Evolutionary conservation across 2,329 filamentous ascomycete genomes (phyloP).

Genomic region (Epichloe aotearoae): DNA sequence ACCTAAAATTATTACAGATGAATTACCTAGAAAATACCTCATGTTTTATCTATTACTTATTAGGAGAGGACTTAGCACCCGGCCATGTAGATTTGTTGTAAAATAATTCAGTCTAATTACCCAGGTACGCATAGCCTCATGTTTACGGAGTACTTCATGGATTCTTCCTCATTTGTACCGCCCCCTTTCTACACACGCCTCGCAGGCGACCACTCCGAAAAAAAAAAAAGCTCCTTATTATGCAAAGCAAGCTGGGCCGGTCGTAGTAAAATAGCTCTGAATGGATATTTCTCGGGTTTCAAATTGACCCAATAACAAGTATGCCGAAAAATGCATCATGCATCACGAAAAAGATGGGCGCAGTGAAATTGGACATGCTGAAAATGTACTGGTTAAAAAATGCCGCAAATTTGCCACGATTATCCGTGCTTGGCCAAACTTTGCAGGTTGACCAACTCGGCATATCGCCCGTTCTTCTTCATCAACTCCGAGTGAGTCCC

Average conservation of each 20-base stretch:
- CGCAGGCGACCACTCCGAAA: too few species aligned
- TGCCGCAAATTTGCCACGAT: background rate
- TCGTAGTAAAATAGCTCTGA: background rate
- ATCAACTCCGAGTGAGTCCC: conserved; percentile 68
- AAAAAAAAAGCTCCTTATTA: background rate
- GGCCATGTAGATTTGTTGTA: too few species aligned
- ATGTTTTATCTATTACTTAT: too few species aligned
- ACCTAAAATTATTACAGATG: too few species aligned
- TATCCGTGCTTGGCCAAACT: conserved; percentile 49
- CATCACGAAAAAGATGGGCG: too few species aligned
- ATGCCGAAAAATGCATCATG: background rate
- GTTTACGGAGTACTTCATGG: too few species aligned
- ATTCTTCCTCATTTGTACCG: background rate
- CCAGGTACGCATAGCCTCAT: too few species aligned
- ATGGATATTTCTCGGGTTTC: background rate
- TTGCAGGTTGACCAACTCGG: conserved; percentile 68
- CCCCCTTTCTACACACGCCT: background rate
- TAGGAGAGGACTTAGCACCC: too few species aligned
- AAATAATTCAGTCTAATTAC: too few species aligned
- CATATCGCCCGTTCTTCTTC: conserved; percentile 57
- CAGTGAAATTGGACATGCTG: too few species aligned
- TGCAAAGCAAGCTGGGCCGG: conserved; percentile 1
- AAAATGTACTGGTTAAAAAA: too few species aligned
- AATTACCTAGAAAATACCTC: too few species aligned
- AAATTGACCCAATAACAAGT: background rate